Conservation (phyloP, 2,329 filamentous ascomycete genomes). For the Tolypocladium inflatum region DNA sequence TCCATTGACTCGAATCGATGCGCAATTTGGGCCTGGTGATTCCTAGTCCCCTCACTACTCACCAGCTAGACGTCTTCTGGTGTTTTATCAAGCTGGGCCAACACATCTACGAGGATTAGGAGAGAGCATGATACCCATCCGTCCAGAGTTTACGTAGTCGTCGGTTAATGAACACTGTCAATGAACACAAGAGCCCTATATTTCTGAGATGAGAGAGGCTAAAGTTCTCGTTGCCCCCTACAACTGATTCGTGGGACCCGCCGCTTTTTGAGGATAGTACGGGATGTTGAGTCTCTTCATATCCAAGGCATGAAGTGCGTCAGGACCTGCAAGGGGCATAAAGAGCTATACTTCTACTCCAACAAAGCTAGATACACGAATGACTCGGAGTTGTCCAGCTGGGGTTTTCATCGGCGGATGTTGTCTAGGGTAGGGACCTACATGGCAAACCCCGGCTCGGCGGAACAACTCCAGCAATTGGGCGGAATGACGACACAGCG, state of each 20-base stretch:
- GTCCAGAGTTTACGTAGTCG: background rate
- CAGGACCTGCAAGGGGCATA: background rate
- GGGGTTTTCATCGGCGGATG: too few species aligned
- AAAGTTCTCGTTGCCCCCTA: background rate
- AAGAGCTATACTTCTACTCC: too few species aligned
- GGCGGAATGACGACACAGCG: background rate
- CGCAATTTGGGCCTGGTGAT: background rate
- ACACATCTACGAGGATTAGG: background rate
- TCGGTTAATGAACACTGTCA: background rate
- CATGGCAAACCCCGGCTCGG: background rate
- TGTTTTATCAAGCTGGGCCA: background rate
- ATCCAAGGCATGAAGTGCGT: background rate
- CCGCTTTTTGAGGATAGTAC: too few species aligned
- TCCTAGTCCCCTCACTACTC: background rate
- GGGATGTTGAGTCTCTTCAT: too few species aligned
- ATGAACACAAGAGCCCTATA: background rate
- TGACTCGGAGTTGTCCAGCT: too few species aligned
- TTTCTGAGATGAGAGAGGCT: too few species aligned
- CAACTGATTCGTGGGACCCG: too few species aligned
- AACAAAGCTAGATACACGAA: too few species aligned
- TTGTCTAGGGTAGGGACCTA: background rate
- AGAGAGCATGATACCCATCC: background rate
- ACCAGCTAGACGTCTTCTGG: background rate
- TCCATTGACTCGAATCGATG: background rate
- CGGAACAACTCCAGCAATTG: background rate